Evolutionary conservation across 2,329 filamentous ascomycete genomes (phyloP).

Genomic region (Colletotrichum eremochloae): DNA sequence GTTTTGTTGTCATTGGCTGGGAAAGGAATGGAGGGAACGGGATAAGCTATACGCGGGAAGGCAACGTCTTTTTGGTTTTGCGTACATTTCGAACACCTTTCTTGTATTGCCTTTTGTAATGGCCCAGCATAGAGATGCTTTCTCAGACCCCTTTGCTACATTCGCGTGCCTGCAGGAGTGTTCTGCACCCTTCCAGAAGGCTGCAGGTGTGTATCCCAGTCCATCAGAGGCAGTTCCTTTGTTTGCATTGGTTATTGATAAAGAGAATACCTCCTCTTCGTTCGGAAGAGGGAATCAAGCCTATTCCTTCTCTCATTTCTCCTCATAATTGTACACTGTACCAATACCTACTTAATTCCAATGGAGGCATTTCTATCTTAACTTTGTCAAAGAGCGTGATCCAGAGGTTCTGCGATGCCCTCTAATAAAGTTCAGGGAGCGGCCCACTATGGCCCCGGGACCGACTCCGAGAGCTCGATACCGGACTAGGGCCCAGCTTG

Average conservation of each 20-base stretch:
- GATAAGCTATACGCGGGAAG: conserved; percentile 19
- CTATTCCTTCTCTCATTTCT: too few relatives aligned
- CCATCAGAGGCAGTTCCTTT: too few relatives aligned
- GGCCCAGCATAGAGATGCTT: conserved; percentile 12
- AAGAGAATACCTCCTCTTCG: too few relatives aligned
- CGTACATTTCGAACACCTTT: conserved; percentile 34
- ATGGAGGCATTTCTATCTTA: not conserved
- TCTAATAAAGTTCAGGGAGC: not conserved
- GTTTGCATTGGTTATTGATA: too few relatives aligned
- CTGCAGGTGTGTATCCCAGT: too few relatives aligned
- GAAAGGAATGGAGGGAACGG: conserved; percentile 15
- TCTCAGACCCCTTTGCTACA: too few relatives aligned
- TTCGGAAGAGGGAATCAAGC: too few relatives aligned
- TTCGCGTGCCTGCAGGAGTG: too few relatives aligned
- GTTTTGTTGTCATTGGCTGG: conserved; percentile 19
- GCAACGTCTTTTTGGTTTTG: conserved; percentile 24
- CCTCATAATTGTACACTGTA: conserved; percentile 31
- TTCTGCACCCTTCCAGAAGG: too few relatives aligned
- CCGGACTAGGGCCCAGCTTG: not conserved
- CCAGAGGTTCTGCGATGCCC: not conserved
- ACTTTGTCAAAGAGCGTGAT: not conserved
- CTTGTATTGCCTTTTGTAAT: conserved; percentile 35
- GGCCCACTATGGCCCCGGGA: not conserved
- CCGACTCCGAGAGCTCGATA: not conserved
- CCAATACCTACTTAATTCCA: conserved; percentile 21